These are phyloP conservation scores for Dioscorea cayenensis DNA, from an alignment of 116 monocot species.

Conservation along the genomic window DNA sequence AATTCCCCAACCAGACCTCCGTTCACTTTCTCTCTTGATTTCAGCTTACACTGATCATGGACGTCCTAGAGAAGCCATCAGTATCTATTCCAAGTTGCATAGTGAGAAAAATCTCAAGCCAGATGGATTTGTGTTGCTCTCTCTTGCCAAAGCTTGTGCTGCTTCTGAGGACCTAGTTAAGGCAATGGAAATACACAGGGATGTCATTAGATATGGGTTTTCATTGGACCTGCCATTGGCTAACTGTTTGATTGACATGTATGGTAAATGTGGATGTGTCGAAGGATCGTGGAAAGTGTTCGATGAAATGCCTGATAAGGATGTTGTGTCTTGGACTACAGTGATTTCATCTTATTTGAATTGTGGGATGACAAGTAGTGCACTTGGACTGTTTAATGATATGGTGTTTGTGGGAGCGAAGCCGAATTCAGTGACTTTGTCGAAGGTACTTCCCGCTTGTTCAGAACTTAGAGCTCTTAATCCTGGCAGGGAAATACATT, in stretches of 20 bases:
- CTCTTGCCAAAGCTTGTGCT: constrained; percentile 46
- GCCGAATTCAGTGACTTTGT: constrained; percentile 51
- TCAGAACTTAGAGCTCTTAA: constrained; percentile 25
- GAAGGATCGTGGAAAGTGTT: constrained; percentile 40
- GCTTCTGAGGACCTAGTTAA: constrained; percentile 17
- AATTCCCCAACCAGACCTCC: constrained; percentile 48
- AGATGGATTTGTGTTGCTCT: constrained; percentile 37
- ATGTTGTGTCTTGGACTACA: constrained; percentile 71
- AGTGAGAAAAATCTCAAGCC: constrained; percentile 22
- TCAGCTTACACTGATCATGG: constrained; percentile 41
- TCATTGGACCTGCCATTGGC: constrained; percentile 28
- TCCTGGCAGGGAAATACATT: constrained; percentile 43
- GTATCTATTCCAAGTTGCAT: constrained; percentile 20
- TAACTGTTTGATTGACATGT: constrained; percentile 62
- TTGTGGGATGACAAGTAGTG: constrained; percentile 22
- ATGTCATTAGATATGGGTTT: constrained; percentile 32
- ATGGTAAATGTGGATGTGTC: constrained; percentile 47
- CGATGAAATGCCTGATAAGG: constrained; percentile 26
- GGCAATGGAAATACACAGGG: constrained; percentile 49
- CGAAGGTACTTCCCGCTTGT: constrained; percentile 37
- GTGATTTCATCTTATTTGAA: constrained; percentile 28
- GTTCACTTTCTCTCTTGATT: constrained; percentile 36
- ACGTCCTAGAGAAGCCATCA: constrained; percentile 33
- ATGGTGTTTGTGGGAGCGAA: constrained; percentile 29
- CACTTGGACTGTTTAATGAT: constrained; percentile 23